Conservation (phyloP, 2,329 filamentous ascomycete species). For the Ceratocystis cacaofunesta region DNA sequence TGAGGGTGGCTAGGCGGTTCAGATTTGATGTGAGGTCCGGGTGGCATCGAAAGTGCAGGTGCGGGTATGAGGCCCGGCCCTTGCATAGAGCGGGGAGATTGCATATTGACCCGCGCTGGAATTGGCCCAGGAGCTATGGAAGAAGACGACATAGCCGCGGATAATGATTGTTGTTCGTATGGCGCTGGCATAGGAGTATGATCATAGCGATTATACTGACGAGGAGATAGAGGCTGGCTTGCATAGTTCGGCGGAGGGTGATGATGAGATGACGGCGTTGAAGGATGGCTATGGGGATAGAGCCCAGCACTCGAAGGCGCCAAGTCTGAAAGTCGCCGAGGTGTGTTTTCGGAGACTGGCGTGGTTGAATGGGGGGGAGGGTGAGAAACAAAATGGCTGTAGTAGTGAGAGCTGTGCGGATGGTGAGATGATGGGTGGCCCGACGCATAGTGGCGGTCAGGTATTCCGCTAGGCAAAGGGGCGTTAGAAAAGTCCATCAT, state of each 20-base stretch:
- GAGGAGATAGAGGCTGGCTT: conserved; percentile 8
- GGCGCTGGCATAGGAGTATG: not conserved
- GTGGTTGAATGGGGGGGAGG: not conserved
- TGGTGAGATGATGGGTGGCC: not conserved
- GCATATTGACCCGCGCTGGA: not conserved
- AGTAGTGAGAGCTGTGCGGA: not conserved
- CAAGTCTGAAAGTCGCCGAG: conserved; percentile 7
- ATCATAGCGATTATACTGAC: conserved; percentile 10
- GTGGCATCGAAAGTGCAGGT: not conserved
- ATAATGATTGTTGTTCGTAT: conserved; percentile 3
- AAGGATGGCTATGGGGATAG: not conserved
- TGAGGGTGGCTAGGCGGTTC: not conserved
- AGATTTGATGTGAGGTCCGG: not conserved
- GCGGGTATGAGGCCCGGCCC: not conserved
- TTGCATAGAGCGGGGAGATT: conserved; percentile 1
- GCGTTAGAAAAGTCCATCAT: conserved; percentile 13
- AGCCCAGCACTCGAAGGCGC: not conserved
- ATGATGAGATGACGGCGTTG: not conserved
- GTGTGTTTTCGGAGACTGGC: not conserved
- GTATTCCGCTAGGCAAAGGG: not conserved
- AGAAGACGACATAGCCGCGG: not conserved
- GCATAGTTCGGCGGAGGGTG: not conserved
- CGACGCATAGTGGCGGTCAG: conserved; percentile 5
- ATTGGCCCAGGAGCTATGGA: not conserved
- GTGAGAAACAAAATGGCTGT: not conserved